Evolutionary conservation across 2,329 filamentous ascomycete genomes (phyloP), one percentile per base, ranked within the genome.

Genomic region (Trichophyton mentagrophytes): DNA sequence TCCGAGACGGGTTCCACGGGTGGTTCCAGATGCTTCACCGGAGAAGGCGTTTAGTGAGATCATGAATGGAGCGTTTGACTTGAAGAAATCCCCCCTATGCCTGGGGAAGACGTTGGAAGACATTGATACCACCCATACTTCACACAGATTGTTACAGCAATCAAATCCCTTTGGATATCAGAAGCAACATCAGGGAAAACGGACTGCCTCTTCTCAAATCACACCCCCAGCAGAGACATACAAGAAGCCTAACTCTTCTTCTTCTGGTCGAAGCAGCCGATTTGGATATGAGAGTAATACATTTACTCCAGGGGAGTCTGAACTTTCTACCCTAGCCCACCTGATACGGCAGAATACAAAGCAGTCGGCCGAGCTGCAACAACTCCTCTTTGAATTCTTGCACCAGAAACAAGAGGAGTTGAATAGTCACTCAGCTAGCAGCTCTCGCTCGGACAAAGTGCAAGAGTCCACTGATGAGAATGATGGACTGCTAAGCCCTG

Each of bases 31-130:
- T 20, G 57, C 17, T 44, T 46, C 61, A 3, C 63, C 55, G 25
- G 62, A 63, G 55, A 36, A 36, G n/a, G 38, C 60, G 1, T 64
- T 65, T 42, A 51, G 61, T 7, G 61, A 65, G 58, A 63, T 64
- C 27, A 61, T 64, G 58, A 63, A 60, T 55, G 62, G 59, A 6
- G 60, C 58, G 2, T 64, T 59, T 51, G 59, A 64, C 27, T 20
- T 61, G n/a, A 57, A 58, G 25, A 59, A 60, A 30, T 62, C 62
- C 3, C 63, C 63, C 9, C 13, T 60, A 30, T 46, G 9, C 7
- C 22, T 63, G 25, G 61, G 63, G 22, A 61, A 53, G 30, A 64
- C 20, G 47, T 20, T 63, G 36, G 59, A 57, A 7, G 22, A 38
- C 13, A 27, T 36, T 15, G 25, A 40, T 49, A 36, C 22, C 46